Base-by-base conservation (phyloP, 495 filamentous ascomycete species). In the Penicillium pancosmium region DNA sequence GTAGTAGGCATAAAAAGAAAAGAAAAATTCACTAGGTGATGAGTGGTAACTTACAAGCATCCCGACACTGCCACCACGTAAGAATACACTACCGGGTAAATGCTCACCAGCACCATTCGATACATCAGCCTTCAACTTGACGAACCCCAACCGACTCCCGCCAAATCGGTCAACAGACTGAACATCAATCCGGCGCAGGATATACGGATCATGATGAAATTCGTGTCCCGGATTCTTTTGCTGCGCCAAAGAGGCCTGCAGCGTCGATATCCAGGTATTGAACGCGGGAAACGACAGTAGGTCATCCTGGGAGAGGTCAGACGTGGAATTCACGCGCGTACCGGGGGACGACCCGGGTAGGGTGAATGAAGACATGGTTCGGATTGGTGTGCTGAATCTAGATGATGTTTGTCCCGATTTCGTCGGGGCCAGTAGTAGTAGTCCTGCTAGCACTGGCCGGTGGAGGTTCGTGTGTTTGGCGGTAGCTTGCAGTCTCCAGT, bases 51-150 rank as follows among this genome's bases (percentile, higher is more conserved):
- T 55, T 65, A 92, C 86, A 54, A 96, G 78, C 83, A 96, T 93
- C 36, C 80, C 90, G 11, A 96, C 91, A 71, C 86, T 89, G 2
- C 89, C 88, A 4, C 91, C 91, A 40, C 91, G 83, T 23, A 97
- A 73, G 69, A 97, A 93, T 1, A 93, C 82, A 34, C 85, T 84
- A 4, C 89, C 91, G 1, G 92, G 90, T 4, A 97, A 81, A 46
- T 68, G 77, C 64, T 91, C 88, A 8, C 85, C 87, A 7, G 68
- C 64, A 5, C 72, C 64, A 67, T 91, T 94, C 15, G 80, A 78
- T 1, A 96, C 79, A 12, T 83, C 75, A 4, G 88, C 83, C 33
- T 80, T 81, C 8, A 96, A 69, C 60, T 95, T 95, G 18, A 96
- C 56, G 68, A 97, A 97, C 10, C 92, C 92, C 19, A 93, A 66